Evolutionary conservation across 2,329 filamentous ascomycete genomes (phyloP).

Genomic region (Fusarium sp.): DNA sequence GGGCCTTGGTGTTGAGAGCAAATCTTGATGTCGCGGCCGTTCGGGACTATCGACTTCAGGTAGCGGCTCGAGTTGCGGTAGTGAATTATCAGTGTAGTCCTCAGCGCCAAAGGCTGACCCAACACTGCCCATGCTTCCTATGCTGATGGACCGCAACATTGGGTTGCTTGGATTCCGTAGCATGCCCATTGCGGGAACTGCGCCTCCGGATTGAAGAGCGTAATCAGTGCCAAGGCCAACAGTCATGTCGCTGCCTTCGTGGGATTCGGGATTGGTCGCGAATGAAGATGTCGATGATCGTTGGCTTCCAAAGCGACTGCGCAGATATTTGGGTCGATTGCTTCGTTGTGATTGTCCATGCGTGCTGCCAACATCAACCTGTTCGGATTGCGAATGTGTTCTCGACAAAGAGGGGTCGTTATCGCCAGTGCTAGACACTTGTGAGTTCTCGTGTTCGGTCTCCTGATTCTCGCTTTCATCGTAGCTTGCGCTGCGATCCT

Average conservation of each 20-base stretch:
- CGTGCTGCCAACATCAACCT: constrained; percentile 59
- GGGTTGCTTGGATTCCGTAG: constrained; percentile 64
- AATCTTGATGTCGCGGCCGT: constrained; percentile 55
- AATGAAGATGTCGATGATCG: constrained; percentile 72
- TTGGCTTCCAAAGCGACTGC: constrained; percentile 68
- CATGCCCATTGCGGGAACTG: constrained; percentile 67
- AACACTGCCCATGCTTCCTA: constrained; percentile 92
- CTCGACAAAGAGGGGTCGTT: constrained; percentile 48
- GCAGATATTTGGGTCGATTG: constrained; percentile 68
- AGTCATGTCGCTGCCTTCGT: constrained; percentile 78
- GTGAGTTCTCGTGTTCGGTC: constrained; percentile 48
- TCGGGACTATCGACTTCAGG: constrained; percentile 61
- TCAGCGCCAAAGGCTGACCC: constrained; percentile 74
- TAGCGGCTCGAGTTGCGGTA: constrained; percentile 62
- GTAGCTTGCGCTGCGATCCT: constrained; percentile 42
- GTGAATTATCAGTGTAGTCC: constrained; percentile 62
- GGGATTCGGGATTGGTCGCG: constrained; percentile 63
- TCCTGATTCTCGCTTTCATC: constrained; percentile 44
- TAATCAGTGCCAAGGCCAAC: constrained; percentile 78
- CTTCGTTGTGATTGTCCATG: constrained; percentile 60
- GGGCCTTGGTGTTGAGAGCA: constrained; percentile 78
- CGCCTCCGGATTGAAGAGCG: constrained; percentile 84
- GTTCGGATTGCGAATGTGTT: constrained; percentile 50
- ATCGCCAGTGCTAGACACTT: constrained; percentile 48
- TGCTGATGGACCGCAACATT: constrained; percentile 81